A percentile compares a stretch with the other conserved stretches of the same genome.
Evolutionary conservation across 345 rosid genomes (phyloP).

Genomic region (Cardamine chenopodiifolia): DNA sequence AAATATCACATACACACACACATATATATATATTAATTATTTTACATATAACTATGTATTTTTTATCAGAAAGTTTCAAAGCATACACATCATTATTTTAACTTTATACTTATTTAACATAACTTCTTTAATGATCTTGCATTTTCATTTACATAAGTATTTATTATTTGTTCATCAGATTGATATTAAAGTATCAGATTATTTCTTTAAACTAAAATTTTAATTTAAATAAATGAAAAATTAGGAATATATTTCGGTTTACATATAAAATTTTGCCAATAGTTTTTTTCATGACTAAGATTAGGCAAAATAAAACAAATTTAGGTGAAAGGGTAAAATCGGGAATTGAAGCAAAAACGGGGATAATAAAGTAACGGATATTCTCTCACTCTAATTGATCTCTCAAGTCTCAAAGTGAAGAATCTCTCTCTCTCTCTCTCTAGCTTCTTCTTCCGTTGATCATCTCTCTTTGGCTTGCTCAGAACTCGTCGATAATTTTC

Average conservation of each 20-base stretch:
- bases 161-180: not conserved
- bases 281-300: not conserved
- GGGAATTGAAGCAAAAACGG: slow-evolving; percentile 19
- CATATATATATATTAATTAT: too few species aligned
- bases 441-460: not conserved
- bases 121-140: not conserved
- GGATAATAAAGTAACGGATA: slow-evolving; percentile 30
- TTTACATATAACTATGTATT: not conserved
- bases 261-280: not conserved
- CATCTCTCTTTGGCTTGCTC: not conserved
- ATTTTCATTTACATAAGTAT: not conserved
- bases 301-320: not conserved
- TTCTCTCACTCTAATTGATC: slow-evolving; percentile 31
- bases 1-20: too few species aligned
- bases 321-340: slow-evolving; percentile 36
- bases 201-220: not conserved
- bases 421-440: slow-evolving; percentile 28
- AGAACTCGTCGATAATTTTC: slow-evolving; percentile 1
- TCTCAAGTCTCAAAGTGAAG: slow-evolving; percentile 33
- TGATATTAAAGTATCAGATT: not conserved
- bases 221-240: not conserved
- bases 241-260: not conserved
- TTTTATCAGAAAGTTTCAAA: not conserved
- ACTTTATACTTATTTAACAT: not conserved
- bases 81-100: not conserved